Evolutionary conservation across 2,329 filamentous ascomycete species (phyloP).

Genomic region (Podosphaera xanthii): DNA sequence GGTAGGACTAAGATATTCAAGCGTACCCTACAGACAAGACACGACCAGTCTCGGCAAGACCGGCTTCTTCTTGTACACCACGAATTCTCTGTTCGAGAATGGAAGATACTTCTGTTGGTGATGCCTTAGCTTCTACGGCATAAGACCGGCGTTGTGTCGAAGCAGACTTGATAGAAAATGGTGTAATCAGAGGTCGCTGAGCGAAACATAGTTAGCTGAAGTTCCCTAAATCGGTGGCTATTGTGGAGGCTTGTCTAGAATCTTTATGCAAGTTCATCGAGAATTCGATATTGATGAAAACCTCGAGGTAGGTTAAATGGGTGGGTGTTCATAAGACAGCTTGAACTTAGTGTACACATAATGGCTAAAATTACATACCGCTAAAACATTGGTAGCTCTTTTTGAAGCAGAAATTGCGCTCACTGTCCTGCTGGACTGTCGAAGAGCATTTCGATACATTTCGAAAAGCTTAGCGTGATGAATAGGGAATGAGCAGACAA

Average conservation of each 20-base stretch:
- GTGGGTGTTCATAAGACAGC: conserved; percentile 7
- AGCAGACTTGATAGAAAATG: conserved; percentile 49
- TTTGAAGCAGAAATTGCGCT: conserved; percentile 79
- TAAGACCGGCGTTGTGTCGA: conserved; percentile 63
- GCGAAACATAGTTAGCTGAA: conserved; percentile 31
- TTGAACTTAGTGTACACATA: conserved; percentile 11
- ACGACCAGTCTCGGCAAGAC: conserved; percentile 93
- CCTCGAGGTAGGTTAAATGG: no score
- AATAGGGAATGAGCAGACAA: conserved; percentile 31
- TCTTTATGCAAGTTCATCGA: no score
- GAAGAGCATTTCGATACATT: conserved; percentile 98
- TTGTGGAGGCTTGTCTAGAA: no score
- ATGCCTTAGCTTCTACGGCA: conserved; percentile 79
- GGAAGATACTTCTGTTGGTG: conserved; percentile 94
- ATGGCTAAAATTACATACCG: conserved; percentile 47
- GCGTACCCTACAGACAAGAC: conserved; percentile 97
- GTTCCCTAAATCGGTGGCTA: conserved; percentile 11
- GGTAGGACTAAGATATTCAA: conserved; percentile 4
- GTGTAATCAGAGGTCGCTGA: conserved; percentile 70
- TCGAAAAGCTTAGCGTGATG: conserved; percentile 29
- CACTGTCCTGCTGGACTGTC: conserved; percentile 88
- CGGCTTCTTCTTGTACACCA: conserved; percentile 90
- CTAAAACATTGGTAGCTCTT: conserved; percentile 44
- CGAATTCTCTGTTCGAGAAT: conserved; percentile 99
- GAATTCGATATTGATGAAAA: no score